These are phyloP conservation scores for Carallia pectinifolia DNA, from an alignment of 345 rosid genomes.

Conservation along the genomic window DNA sequence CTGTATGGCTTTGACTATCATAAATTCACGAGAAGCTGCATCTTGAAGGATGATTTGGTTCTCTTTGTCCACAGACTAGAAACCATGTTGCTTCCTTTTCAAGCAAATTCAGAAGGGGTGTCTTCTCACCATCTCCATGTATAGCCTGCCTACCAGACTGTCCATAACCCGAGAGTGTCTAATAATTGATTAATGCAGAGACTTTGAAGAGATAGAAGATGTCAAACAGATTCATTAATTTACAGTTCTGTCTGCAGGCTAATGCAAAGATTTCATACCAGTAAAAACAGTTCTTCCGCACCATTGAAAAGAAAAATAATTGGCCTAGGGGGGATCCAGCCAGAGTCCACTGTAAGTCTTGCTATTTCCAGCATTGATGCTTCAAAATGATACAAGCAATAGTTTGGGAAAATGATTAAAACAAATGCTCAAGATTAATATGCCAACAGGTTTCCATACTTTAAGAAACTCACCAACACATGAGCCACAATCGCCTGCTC, in stretches of 20 bases:
- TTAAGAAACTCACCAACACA: constrained; percentile 73
- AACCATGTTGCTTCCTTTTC: not conserved
- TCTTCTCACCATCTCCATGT: too few species aligned
- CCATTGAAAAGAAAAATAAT: constrained; percentile 92
- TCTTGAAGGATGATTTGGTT: constrained; percentile 2
- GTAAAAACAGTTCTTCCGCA: constrained; percentile 89
- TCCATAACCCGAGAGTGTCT: too few species aligned
- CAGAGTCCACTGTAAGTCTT: constrained; percentile 75
- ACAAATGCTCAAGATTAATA: constrained; percentile 4
- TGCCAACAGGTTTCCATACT: not conserved
- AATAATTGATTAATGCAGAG: not conserved
- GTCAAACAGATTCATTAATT: not conserved
- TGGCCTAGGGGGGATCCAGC: constrained; percentile 83
- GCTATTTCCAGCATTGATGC: constrained; percentile 90
- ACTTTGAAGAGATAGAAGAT: not conserved
- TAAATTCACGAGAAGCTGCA: constrained; percentile 1
- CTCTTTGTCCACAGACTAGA: not conserved
- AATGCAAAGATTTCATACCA: constrained; percentile 42
- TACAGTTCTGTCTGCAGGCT: not conserved
- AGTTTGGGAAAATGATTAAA: constrained; percentile 14
- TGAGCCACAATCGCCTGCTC: constrained; percentile 97
- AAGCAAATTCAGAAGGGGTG: too few species aligned
- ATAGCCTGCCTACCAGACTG: too few species aligned
- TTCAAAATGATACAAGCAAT: constrained; percentile 37
- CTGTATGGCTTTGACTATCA: constrained; percentile 11